These are phyloP conservation scores for Pythium pyrilobum DNA, from an alignment of 352 stramenopile genomes.

Conservation along the genomic window DNA sequence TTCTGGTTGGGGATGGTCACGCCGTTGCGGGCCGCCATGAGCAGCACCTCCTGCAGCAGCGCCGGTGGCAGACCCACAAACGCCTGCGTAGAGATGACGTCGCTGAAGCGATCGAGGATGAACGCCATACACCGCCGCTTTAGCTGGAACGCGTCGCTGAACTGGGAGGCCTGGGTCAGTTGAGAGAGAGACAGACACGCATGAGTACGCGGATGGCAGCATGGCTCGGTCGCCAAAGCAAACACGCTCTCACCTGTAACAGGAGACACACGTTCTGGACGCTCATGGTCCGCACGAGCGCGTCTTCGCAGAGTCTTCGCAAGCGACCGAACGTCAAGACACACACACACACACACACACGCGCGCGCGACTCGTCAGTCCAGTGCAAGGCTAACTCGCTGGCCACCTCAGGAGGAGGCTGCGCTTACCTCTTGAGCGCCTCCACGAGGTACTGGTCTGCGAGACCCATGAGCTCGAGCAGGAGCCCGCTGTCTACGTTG, in stretches of 20 bases:
- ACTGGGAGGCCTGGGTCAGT: conserved; percentile 49
- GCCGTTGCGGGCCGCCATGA: conserved; percentile 55
- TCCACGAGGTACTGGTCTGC: conserved; percentile 85
- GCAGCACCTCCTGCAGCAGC: conserved; percentile 70
- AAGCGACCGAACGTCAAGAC: neutral
- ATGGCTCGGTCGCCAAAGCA: neutral
- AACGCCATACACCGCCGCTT: conserved; percentile 81
- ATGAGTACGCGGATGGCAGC: neutral
- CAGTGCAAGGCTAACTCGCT: no score
- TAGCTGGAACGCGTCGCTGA: conserved; percentile 58
- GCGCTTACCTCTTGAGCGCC: conserved; percentile 48
- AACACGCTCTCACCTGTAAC: conserved; percentile 36
- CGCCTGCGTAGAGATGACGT: conserved; percentile 63
- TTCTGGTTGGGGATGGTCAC: conserved; percentile 64
- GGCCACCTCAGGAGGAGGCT: no score
- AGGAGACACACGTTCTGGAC: conserved; percentile 75
- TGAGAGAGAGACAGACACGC: neutral
- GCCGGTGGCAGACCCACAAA: conserved; percentile 57
- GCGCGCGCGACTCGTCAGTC: no score
- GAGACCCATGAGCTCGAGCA: conserved; percentile 72
- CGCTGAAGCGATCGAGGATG: conserved; percentile 74
- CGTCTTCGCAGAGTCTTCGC: conserved; percentile 62
- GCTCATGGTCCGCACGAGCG: conserved; percentile 62
- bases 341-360: neutral
- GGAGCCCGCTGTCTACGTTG: conserved; percentile 44